Percentiles rank a stretch among this genome's conserved stretches.
These are phyloP conservation scores for Macrolepiota fuliginosa DNA, from an alignment of 768 basidiomycete species.

Conservation along the genomic window DNA sequence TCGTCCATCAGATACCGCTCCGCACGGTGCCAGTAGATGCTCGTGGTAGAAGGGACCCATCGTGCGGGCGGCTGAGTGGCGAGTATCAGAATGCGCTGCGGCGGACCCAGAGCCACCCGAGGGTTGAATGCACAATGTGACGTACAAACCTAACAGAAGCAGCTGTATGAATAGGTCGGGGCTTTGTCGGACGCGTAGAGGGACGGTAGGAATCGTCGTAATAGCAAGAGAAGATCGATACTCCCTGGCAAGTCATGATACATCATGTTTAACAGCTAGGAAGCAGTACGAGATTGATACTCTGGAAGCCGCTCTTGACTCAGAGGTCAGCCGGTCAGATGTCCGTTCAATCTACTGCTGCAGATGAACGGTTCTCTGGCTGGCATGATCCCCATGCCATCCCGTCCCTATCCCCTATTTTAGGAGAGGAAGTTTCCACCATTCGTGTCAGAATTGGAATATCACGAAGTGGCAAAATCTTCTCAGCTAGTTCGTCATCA, in stretches of 20 bases:
- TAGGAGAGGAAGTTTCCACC: background rate
- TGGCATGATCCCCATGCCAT: background rate
- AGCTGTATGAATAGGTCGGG: background rate
- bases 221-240: constrained; percentile 9
- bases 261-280: constrained; percentile 3
- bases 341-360: constrained; percentile 12
- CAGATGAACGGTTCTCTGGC: background rate
- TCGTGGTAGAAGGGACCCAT: too few relatives aligned
- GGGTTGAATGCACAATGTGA: background rate
- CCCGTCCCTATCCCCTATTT: background rate
- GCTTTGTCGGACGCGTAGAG: background rate
- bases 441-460: background rate
- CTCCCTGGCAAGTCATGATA: constrained; percentile 1
- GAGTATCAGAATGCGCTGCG: background rate
- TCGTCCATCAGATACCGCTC: constrained; percentile 8
- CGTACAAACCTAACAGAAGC: background rate
- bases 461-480: constrained; percentile 4
- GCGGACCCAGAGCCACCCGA: background rate
- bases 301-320: background rate
- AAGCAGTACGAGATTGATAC: constrained; percentile 12
- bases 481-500: background rate
- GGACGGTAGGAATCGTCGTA: constrained; percentile 6
- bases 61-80: background rate
- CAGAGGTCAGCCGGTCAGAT: constrained; percentile 6
- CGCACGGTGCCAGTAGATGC: background rate